phyloP scores from a whole-genome alignment of 768 basidiomycete species.

The Mrakia blollopis region DNA sequence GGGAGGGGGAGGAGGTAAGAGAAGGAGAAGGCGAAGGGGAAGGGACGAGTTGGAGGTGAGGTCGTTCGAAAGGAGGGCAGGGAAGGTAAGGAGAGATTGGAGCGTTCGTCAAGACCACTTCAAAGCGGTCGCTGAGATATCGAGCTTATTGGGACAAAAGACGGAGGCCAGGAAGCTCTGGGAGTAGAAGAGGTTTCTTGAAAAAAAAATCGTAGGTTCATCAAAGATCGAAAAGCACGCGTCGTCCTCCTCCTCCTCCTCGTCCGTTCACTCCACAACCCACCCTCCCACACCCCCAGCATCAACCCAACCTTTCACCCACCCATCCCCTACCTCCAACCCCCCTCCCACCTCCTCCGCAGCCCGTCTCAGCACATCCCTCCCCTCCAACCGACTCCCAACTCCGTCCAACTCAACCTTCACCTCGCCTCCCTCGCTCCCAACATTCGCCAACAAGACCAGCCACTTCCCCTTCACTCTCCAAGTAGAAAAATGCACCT shows the following conservation, averaged over 20 bases:
- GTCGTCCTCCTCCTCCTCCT: not conserved
- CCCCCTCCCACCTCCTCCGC: not conserved
- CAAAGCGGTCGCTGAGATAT: too few relatives aligned
- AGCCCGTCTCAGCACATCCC: not conserved
- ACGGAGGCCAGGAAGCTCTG: too few relatives aligned
- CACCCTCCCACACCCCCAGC: not conserved
- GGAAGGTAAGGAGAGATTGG: not conserved
- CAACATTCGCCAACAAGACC: not conserved
- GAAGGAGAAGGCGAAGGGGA: not conserved
- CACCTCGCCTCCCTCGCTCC: not conserved
- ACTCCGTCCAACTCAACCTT: not conserved
- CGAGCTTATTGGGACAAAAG: too few relatives aligned
- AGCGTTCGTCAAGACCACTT: not conserved
- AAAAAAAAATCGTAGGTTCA: too few relatives aligned
- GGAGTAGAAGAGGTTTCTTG: too few relatives aligned
- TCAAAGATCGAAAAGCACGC: not conserved
- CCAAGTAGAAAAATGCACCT: not conserved
- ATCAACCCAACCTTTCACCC: not conserved
- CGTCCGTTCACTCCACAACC: not conserved
- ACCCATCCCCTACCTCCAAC: not conserved
- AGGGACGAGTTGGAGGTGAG: not conserved
- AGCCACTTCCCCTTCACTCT: not conserved
- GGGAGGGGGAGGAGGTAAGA: not conserved
- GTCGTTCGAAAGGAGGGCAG: not conserved
- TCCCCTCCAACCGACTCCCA: not conserved